A percentile compares a stretch with the other conserved stretches of the same genome.
phyloP scores from a whole-genome alignment of 805 yeast species.

The Starmerella ratchasimensis region DNA sequence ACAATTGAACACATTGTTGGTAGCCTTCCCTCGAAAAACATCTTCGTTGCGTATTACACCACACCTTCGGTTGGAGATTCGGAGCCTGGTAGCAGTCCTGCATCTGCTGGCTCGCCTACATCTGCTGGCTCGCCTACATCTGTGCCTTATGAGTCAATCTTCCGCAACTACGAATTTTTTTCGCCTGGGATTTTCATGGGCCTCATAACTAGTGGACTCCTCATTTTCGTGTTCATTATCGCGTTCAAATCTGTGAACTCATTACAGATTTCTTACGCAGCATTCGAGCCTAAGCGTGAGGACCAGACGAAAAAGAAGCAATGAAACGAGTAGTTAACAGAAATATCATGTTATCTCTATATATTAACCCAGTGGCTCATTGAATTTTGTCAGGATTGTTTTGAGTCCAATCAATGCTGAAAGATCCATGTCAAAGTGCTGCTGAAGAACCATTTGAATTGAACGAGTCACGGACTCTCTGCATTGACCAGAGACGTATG shows the following conservation, averaged over 20 bases:
- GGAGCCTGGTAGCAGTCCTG: background rate
- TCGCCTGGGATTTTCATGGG: constrained; percentile 73
- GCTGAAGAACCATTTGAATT: no score
- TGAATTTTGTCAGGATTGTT: background rate
- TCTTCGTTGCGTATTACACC: constrained; percentile 26
- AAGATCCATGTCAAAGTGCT: no score
- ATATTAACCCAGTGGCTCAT: background rate
- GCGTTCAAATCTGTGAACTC: constrained; percentile 13
- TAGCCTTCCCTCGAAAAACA: constrained; percentile 25
- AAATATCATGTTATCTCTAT: background rate
- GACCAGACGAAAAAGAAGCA: background rate
- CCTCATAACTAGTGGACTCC: constrained; percentile 47
- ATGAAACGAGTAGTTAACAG: background rate
- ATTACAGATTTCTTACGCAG: constrained; percentile 16
- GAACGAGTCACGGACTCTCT: no score
- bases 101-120: background rate
- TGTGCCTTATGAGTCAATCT: constrained; percentile 28
- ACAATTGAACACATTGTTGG: constrained; percentile 22
- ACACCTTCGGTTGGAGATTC: constrained; percentile 17
- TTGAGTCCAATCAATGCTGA: no score
- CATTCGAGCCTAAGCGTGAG: constrained; percentile 15
- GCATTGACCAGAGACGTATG: no score
- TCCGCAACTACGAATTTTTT: constrained; percentile 56
- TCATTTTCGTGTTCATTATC: constrained; percentile 30
- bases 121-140: constrained; percentile 3